Evolutionary conservation across 805 yeast species (phyloP).

Genomic region (Wickerhamiella kazuoi): DNA sequence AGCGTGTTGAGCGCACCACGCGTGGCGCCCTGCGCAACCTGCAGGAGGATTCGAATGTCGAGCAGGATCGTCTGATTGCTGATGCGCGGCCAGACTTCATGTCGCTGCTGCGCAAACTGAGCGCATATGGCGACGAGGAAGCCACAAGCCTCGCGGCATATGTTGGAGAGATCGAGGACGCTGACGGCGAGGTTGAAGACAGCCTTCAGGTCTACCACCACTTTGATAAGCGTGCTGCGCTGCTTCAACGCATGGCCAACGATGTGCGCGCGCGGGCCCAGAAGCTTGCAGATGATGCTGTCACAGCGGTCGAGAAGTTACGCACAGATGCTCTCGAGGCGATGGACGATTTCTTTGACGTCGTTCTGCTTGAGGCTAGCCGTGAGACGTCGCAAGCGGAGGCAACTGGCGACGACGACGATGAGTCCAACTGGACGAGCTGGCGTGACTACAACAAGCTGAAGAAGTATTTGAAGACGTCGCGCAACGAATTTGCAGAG

Average conservation of each 20-base stretch:
- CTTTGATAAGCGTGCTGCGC: constrained; percentile 11
- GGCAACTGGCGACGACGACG: constrained; percentile 11
- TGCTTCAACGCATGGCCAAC: constrained; percentile 11
- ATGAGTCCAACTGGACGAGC: constrained; percentile 29
- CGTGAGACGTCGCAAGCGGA: constrained; percentile 10
- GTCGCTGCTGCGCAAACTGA: constrained; percentile 10
- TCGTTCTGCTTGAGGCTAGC: constrained; percentile 14
- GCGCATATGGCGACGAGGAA: constrained; percentile 9
- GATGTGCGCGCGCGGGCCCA: constrained; percentile 14
- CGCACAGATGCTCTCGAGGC: constrained; percentile 16
- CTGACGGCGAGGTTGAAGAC: constrained; percentile 8
- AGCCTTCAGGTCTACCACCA: constrained; percentile 10
- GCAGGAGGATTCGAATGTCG: constrained; percentile 9
- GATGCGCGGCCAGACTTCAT: constrained; percentile 14
- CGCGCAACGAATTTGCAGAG: constrained; percentile 10
- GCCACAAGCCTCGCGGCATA: constrained; percentile 7
- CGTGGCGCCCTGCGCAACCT: constrained; percentile 10
- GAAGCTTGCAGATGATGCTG: constrained; percentile 13
- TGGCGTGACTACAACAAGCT: constrained; percentile 11
- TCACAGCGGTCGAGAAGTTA: constrained; percentile 8
- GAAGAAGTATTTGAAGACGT: constrained; percentile 10
- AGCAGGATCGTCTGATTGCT: constrained; percentile 4
- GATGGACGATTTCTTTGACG: constrained; percentile 16
- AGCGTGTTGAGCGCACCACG: constrained; percentile 11
- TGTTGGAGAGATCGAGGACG: constrained; percentile 12